Conservation (phyloP, 805 yeast genomes). For the Vanderwaltozyma verrucispora region DNA sequence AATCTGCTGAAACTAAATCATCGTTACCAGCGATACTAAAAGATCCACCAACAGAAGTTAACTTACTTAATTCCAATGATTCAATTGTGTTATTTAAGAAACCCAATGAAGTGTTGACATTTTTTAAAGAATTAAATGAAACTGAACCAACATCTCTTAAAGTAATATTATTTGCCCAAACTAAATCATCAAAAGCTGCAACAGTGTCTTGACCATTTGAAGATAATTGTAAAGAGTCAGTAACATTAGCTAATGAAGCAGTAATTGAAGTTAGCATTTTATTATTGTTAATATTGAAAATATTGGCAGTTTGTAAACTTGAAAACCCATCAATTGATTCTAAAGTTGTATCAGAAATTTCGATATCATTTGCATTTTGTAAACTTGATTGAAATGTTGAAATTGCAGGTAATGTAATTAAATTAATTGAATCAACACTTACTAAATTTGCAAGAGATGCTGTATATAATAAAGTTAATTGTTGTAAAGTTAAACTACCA, state of each 20-base stretch:
- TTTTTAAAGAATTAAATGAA: conserved; percentile 54
- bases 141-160: conserved; percentile 72
- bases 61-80: conserved; percentile 40
- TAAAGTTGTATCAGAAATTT: conserved; percentile 65
- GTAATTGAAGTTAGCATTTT: conserved; percentile 58
- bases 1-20: conserved; percentile 56
- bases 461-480: conserved; percentile 55
- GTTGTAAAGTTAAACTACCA: conserved; percentile 51
- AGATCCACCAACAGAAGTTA: conserved; percentile 67
- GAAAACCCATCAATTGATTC: conserved; percentile 56
- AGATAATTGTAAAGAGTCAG: conserved; percentile 66
- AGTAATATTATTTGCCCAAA: conserved; percentile 81
- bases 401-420: conserved; percentile 82
- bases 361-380: conserved; percentile 58
- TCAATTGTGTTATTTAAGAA: conserved; percentile 63
- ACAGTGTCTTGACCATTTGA: conserved; percentile 74
- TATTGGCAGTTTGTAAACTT: conserved; percentile 35
- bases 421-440: conserved; percentile 71
- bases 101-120: conserved; percentile 74
- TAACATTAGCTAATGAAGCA: conserved; percentile 63
- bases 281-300: conserved; percentile 88
- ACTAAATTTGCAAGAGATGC: conserved; percentile 69
- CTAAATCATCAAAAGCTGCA: conserved; percentile 56
- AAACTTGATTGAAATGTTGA: conserved; percentile 58
- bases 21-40: conserved; percentile 66